Conservation (phyloP, 306 rosid species). For the Quercus cerris region DNA sequence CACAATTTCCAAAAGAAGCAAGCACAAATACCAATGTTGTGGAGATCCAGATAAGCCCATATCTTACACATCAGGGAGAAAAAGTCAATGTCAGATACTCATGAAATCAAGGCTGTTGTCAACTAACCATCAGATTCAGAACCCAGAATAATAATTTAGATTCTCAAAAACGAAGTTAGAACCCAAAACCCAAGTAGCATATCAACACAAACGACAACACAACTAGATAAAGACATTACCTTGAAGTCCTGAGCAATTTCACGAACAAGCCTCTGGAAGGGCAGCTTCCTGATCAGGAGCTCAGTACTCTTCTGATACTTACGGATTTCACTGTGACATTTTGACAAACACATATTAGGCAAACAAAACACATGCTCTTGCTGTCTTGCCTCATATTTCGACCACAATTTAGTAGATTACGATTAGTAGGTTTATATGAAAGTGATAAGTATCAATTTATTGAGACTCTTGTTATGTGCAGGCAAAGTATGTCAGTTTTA, state of each 20-base stretch:
- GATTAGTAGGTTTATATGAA: too few species aligned
- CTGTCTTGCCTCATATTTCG: too few species aligned
- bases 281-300: constrained; percentile 82
- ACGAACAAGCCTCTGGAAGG: constrained; percentile 92
- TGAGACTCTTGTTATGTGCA: too few species aligned
- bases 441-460: too few species aligned
- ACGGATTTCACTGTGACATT: constrained; percentile 66
- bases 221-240: constrained; percentile 25
- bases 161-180: background rate
- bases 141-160: background rate
- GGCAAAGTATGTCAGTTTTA: fast-evolving
- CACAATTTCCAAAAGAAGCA: constrained; percentile 89
- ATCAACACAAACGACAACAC: too few species aligned
- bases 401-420: too few species aligned
- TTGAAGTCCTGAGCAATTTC: constrained; percentile 96
- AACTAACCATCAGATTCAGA: background rate
- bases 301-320: constrained; percentile 96
- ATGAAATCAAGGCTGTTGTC: constrained; percentile 7
- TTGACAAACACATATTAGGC: fast-evolving
- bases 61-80: constrained; percentile 19
- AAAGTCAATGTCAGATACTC: constrained; percentile 14
- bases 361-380: too few species aligned
- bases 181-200: fast-evolving
- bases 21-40: constrained; percentile 88
- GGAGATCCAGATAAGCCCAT: constrained; percentile 92